Conservation (phyloP, 139 green algal species). For the Picochlorum sp. region DNA sequence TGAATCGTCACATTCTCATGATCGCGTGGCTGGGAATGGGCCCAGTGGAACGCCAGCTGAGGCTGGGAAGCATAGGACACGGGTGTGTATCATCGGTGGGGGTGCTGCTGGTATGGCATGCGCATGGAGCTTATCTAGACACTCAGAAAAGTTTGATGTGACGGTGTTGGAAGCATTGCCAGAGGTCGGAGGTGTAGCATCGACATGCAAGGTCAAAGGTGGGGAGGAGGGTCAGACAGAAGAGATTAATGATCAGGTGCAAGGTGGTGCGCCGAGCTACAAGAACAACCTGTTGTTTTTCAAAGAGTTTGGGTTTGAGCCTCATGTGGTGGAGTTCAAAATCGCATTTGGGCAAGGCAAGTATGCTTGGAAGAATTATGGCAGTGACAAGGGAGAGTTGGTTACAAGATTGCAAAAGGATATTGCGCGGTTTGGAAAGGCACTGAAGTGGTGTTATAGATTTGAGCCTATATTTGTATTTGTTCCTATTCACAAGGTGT, state of each 20-base stretch:
- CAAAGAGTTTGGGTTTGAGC: slow-evolving; percentile 46
- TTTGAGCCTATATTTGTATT: slow-evolving; percentile 56
- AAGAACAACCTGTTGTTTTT: slow-evolving; percentile 52
- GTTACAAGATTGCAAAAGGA: slow-evolving; percentile 34
- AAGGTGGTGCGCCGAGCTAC: slow-evolving; percentile 53
- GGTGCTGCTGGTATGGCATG: slow-evolving; percentile 51
- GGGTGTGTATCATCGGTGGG: slow-evolving; percentile 44
- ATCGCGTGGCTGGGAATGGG: no score
- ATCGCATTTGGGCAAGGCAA: slow-evolving; percentile 55
- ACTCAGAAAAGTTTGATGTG: slow-evolving; percentile 47
- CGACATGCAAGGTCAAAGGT: slow-evolving; percentile 19
- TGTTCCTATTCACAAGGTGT: slow-evolving; percentile 46
- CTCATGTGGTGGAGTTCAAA: slow-evolving; percentile 39
- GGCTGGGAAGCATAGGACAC: slow-evolving; percentile 12
- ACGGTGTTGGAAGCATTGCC: slow-evolving; percentile 50
- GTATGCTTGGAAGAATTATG: slow-evolving; percentile 58
- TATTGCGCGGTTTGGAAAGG: slow-evolving; percentile 45
- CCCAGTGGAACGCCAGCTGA: no score
- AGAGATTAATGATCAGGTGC: slow-evolving; percentile 60
- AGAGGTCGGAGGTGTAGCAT: slow-evolving; percentile 47
- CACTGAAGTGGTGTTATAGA: slow-evolving; percentile 42
- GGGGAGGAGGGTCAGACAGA: slow-evolving; percentile 14
- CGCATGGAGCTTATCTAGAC: slow-evolving; percentile 47
- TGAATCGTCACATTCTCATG: no score
- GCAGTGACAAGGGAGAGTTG: slow-evolving; percentile 20